Evolutionary conservation across 2,329 filamentous ascomycete species (phyloP), one percentile per base, ranked within the genome.

Genomic region (Aspergillus thermomutatus): DNA sequence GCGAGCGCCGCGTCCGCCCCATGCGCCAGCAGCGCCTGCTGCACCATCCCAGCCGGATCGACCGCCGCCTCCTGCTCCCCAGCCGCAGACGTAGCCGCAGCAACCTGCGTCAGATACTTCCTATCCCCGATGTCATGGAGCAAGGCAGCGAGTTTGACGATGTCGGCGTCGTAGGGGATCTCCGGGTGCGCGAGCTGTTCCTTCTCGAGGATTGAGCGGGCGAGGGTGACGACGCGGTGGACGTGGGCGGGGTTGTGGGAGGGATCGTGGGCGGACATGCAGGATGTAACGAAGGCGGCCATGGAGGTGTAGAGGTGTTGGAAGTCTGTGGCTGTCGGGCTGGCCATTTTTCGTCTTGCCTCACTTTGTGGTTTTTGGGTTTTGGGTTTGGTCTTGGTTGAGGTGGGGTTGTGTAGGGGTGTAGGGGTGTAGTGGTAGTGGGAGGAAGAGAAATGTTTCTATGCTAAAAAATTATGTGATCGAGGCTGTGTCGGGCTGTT

Each of bases 191-290:
- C 53, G 9, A 59, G 52, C 47, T 67, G 73, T 53, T 86, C 82
- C 43, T 74, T 71, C 50, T 78, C 68, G 56, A 89, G 80, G 60
- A 92, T 88, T 63, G 82, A 77, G 48, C 84, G 84, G 6, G 91
- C 84, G 37, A 94, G 83, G n/a, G 83, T 81, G 23, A 92, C 77
- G 23, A 97, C 92, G 53, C 92, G 88, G 60, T 86, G 79, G 67
- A 96, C 90, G 73, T 97, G 92, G 45, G 84, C 79, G 79, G 90
- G 95, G 77, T 96, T 91, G 78, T 97, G 92, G 1, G 91, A 96
- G 52, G 86, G 86, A 75, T 97, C 92, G 75, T 91, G 68, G 60
- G 83, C 80, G 48, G 84, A 79, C 87, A 92, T 93, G 79, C 89
- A 91, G 45, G 80, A 77, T 67, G 85, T 78, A 53, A 91, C 87